Percentiles rank a stretch among this genome's conserved stretches.
phyloP scores from a whole-genome alignment of 495 filamentous ascomycete genomes.

The Tuber indicum region DNA sequence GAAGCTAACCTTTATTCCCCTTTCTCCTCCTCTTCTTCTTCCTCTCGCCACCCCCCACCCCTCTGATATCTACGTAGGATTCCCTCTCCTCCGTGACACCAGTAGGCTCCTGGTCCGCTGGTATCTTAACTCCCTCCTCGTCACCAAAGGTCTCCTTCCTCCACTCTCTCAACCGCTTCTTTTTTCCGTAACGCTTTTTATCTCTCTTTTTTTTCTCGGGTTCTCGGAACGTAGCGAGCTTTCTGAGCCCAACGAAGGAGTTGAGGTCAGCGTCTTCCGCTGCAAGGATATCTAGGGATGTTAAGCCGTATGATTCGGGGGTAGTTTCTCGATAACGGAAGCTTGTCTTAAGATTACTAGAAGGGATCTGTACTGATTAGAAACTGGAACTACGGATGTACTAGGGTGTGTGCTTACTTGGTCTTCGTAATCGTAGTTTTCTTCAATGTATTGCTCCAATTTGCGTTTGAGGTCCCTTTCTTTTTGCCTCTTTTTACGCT shows the following conservation, averaged over 20 bases:
- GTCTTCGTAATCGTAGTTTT: conserved; percentile 65
- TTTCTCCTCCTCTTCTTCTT: conserved; percentile 43
- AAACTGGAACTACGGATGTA: background rate
- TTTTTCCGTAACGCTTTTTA: conserved; percentile 81
- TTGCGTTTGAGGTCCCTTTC: conserved; percentile 71
- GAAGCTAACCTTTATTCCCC: conserved; percentile 24
- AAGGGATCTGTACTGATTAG: conserved; percentile 15
- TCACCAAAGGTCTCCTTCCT: conserved; percentile 84
- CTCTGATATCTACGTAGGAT: conserved; percentile 14
- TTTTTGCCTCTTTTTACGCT: conserved; percentile 63
- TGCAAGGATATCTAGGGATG: conserved; percentile 82
- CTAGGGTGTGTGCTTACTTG: conserved; percentile 50
- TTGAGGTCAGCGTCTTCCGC: conserved; percentile 80
- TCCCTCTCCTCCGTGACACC: conserved; percentile 11
- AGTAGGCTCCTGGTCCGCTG: conserved; percentile 23
- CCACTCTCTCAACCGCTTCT: conserved; percentile 82
- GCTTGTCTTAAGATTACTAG: conserved; percentile 44
- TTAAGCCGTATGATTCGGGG: conserved; percentile 80
- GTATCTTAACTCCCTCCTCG: conserved; percentile 53
- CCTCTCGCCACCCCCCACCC: conserved; percentile 27
- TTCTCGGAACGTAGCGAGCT: conserved; percentile 83
- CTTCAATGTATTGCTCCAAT: conserved; percentile 81
- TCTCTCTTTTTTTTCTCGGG: conserved; percentile 79
- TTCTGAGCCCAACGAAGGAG: conserved; percentile 86
- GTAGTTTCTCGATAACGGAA: conserved; percentile 96